phyloP scores from a whole-genome alignment of 495 filamentous ascomycete species.

The Aspergillus funiculosus region DNA sequence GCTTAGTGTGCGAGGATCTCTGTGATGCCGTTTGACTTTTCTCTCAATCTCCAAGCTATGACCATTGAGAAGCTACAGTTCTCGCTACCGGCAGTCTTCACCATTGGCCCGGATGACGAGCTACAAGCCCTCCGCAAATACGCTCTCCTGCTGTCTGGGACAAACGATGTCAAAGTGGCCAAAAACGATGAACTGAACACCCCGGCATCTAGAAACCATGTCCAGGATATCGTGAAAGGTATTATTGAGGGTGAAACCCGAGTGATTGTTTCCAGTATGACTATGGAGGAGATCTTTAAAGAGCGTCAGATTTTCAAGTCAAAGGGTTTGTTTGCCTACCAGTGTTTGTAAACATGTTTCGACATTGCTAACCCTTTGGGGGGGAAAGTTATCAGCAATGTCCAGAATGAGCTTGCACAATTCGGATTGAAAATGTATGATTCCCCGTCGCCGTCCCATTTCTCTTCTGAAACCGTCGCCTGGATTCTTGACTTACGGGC shows the following conservation, averaged over 20 bases:
- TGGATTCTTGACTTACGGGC: background rate
- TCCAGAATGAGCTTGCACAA: constrained; percentile 67
- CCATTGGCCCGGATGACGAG: constrained; percentile 69
- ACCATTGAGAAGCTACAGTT: constrained; percentile 79
- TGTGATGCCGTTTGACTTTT: constrained; percentile 72
- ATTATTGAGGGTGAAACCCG: constrained; percentile 84
- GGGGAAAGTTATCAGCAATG: constrained; percentile 62
- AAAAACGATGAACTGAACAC: constrained; percentile 12
- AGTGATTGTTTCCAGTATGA: constrained; percentile 71
- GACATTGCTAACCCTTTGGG: background rate
- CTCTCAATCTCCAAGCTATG: constrained; percentile 73
- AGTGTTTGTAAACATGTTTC: background rate
- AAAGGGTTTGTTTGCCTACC: constrained; percentile 28
- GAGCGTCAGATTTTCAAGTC: constrained; percentile 75
- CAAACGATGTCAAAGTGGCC: constrained; percentile 6
- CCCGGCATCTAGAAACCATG: constrained; percentile 51
- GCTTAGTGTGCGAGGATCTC: constrained; percentile 41
- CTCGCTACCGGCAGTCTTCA: constrained; percentile 74
- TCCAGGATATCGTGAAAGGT: constrained; percentile 80
- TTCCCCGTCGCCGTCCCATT: background rate
- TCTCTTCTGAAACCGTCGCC: too few species aligned
- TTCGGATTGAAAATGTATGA: constrained; percentile 61
- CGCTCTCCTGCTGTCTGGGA: constrained; percentile 64
- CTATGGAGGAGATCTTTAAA: constrained; percentile 83
- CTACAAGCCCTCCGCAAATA: constrained; percentile 65